These are phyloP conservation scores for Podaxis rugospora DNA, from an alignment of 768 basidiomycete genomes.

Conservation along the genomic window DNA sequence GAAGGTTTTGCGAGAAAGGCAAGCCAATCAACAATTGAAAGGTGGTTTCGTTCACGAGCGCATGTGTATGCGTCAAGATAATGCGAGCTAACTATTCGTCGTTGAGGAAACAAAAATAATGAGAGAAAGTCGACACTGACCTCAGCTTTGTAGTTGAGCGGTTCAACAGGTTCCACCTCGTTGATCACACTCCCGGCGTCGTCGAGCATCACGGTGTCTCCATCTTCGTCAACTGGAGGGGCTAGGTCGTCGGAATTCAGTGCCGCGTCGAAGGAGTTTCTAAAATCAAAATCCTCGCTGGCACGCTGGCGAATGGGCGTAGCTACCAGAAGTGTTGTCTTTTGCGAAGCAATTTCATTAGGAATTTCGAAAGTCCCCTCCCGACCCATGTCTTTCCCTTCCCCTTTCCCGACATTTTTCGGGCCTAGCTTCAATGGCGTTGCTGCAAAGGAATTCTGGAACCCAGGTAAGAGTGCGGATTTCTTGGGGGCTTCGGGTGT, in stretches of 20 bases:
- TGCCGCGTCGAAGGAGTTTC: background rate
- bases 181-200: constrained; percentile 27
- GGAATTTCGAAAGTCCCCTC: constrained; percentile 11
- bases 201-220: constrained; percentile 32
- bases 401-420: constrained; percentile 20
- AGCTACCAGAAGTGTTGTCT: background rate
- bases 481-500: constrained; percentile 33
- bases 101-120: background rate
- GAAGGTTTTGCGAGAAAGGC: constrained; percentile 14
- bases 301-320: background rate
- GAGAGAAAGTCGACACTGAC: constrained; percentile 28
- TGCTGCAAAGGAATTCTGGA: constrained; percentile 49
- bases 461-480: constrained; percentile 39
- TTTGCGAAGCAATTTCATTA: background rate
- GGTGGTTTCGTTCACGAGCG: constrained; percentile 34
- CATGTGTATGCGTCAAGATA: constrained; percentile 52
- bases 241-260: background rate
- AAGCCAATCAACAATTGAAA: constrained; percentile 49
- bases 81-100: constrained; percentile 50
- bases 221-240: constrained; percentile 19
- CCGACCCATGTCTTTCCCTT: constrained; percentile 16
- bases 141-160: constrained; percentile 51
- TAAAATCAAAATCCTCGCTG: background rate
- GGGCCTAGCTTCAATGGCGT: constrained; percentile 31
- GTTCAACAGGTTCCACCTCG: constrained; percentile 30